Conservation (phyloP, 805 yeast species). For the Brettanomyces bruxellensis region DNA sequence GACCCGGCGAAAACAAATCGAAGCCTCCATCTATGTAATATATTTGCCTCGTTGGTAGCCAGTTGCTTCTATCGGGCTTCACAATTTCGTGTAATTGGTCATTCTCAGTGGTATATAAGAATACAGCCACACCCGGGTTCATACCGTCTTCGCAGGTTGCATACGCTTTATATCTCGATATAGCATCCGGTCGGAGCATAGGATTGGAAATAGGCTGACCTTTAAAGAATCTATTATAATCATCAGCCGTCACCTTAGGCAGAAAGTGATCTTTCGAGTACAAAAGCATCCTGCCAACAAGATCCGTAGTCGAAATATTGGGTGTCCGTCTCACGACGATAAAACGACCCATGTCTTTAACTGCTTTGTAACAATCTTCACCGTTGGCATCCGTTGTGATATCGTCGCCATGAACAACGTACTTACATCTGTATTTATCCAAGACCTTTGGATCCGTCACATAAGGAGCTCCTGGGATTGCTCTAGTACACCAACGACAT, state of each 20-base stretch:
- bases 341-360: constrained; percentile 80
- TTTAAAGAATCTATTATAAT: constrained; percentile 9
- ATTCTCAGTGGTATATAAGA: constrained; percentile 27
- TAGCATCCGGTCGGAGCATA: constrained; percentile 26
- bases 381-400: constrained; percentile 96
- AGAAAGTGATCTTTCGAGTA: constrained; percentile 52
- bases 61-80: constrained; percentile 17
- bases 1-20: constrained; percentile 91
- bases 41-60: constrained; percentile 13
- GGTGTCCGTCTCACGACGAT: constrained; percentile 90
- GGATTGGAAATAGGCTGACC: constrained; percentile 2
- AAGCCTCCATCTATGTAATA: constrained; percentile 75
- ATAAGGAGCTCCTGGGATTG: constrained; percentile 79
- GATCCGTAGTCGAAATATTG: constrained; percentile 89
- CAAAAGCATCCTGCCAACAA: constrained; percentile 80
- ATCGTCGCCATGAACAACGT: constrained; percentile 98
- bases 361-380: constrained; percentile 78
- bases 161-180: constrained; percentile 40
- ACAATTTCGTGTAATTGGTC: constrained; percentile 20
- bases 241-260: constrained; percentile 21
- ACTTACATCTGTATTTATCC: constrained; percentile 67
- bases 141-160: constrained; percentile 59
- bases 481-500: constrained; percentile 77
- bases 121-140: constrained; percentile 49
- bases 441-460: constrained; percentile 80